These are phyloP conservation scores for Sarcocystis neurona DNA, from an alignment of 169 alveolate genomes.

Conservation along the genomic window DNA sequence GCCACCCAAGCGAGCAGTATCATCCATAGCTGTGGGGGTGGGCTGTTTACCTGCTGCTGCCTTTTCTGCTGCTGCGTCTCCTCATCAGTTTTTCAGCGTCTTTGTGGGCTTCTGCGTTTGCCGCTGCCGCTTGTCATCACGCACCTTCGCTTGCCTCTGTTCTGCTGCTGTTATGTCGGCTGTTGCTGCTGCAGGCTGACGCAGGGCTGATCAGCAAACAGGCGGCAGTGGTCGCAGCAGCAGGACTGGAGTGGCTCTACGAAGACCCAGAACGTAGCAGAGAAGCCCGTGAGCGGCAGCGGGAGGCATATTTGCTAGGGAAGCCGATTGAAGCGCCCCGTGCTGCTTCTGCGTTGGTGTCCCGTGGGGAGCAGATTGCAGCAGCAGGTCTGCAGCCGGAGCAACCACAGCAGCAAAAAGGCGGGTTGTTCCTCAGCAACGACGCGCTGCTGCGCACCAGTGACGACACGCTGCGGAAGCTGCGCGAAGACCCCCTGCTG, in stretches of 20 bases:
- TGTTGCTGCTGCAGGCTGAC: slow-evolving; percentile 32
- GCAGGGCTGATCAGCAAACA: slow-evolving; percentile 47
- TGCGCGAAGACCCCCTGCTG: slow-evolving; percentile 54
- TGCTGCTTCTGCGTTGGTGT: not conserved
- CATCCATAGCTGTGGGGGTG: no score
- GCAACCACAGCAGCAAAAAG: not conserved
- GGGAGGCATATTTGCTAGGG: slow-evolving; percentile 55
- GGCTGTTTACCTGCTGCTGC: no score
- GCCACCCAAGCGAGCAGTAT: no score
- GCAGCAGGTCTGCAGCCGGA: slow-evolving; percentile 2
- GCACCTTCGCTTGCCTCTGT: no score
- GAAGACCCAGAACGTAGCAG: slow-evolving; percentile 44
- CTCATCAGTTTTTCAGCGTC: no score
- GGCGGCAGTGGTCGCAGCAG: slow-evolving; percentile 59
- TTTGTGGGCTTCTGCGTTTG: no score
- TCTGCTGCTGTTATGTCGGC: no score
- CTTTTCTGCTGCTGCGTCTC: no score
- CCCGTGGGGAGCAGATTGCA: slow-evolving; percentile 10
- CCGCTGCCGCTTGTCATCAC: no score
- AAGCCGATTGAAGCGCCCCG: slow-evolving; percentile 44
- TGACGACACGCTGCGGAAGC: slow-evolving; percentile 50
- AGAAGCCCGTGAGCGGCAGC: slow-evolving; percentile 43
- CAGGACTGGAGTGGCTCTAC: slow-evolving; percentile 63
- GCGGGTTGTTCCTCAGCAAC: not conserved
- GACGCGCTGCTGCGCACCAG: slow-evolving; percentile 44